Evolutionary conservation across 768 basidiomycete species (phyloP), one percentile per base, ranked within the genome.

Genomic region (Pisolithus microcarpus): DNA sequence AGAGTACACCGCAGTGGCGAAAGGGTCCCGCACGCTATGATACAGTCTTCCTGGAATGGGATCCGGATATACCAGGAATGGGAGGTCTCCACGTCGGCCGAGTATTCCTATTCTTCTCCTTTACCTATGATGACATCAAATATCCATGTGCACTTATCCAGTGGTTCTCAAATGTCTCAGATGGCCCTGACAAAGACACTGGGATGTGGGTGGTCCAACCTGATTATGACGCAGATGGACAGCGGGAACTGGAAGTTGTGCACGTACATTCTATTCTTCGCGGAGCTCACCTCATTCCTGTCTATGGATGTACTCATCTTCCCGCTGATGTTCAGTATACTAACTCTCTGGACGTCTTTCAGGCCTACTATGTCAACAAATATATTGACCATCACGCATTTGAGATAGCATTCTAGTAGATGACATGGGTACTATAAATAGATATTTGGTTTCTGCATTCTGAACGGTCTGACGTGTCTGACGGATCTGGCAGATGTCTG

Each of bases 191-290:
- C 46, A 5, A 46, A n/a, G 54, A 52, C 16, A 68, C 58, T 0
- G 58, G 67, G 0, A 60, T 69, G 61, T 70, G 67, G 67, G 38
- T 62, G 3, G 58, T 65, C 0, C 19, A 38, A 5, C 65, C 60
- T 8, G 8, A 40, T 0, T 18, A n/a, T n/a, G 28, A 45, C 24
- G 31, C 49, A 13, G 4, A 61, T 46, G n/a, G 21, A 40, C 4
- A 15, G 51, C 49, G 48, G 4, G 44, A 46, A 11, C 9, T 54
- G 4, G 53, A 34, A 3, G 52, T 69, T 1, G 60, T 70, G 8
- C 63, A 68, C 21, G 18, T 70, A 1, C 50, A 71, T 21, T 55
- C 34, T 0, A 66, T 74, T 28, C 50, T 63, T 21, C 60, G 61
- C 4, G 65, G 56, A 1, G 67, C 63, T 0, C 69, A 72, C 47